Percentiles rank a stretch among this genome's conserved stretches.
These are phyloP conservation scores for Nicotiana sylvestris DNA, from an alignment of 257 asterid genomes.

Conservation along the genomic window DNA sequence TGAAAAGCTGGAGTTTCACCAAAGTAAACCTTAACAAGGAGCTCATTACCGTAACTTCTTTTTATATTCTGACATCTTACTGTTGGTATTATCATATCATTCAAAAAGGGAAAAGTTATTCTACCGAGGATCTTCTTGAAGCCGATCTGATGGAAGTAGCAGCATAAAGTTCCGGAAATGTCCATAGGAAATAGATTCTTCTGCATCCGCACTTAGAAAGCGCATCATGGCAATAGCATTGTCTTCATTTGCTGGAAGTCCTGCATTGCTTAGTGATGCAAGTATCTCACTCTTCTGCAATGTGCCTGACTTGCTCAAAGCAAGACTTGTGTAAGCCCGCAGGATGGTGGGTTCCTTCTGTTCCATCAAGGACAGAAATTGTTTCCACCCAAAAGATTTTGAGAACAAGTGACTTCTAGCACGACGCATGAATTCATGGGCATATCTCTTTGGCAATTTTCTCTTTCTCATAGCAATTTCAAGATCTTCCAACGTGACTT, in stretches of 20 bases:
- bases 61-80: neutral
- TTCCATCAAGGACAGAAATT: constrained; percentile 89
- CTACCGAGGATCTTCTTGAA: constrained; percentile 98
- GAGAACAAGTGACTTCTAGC: constrained; percentile 87
- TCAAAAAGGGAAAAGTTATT: constrained; percentile 7
- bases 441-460: constrained; percentile 88
- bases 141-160: constrained; percentile 92
- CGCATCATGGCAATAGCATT: constrained; percentile 99
- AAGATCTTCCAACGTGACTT: constrained; percentile 94
- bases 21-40: neutral
- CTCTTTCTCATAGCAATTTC: constrained; percentile 92
- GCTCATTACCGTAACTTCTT: neutral
- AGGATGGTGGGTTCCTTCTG: constrained; percentile 99
- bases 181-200: constrained; percentile 95
- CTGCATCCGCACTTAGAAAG: constrained; percentile 82
- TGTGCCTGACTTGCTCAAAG: constrained; percentile 97
- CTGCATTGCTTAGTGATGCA: constrained; percentile 85
- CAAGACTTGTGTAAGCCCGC: constrained; percentile 93
- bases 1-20: neutral
- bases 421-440: constrained; percentile 89
- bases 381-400: constrained; percentile 96
- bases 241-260: constrained; percentile 97
- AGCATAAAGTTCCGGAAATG: constrained; percentile 97
- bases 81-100: neutral
- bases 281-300: constrained; percentile 86